Conservation (phyloP, 2,329 filamentous ascomycete genomes). For the Ascochyta koolunga region DNA sequence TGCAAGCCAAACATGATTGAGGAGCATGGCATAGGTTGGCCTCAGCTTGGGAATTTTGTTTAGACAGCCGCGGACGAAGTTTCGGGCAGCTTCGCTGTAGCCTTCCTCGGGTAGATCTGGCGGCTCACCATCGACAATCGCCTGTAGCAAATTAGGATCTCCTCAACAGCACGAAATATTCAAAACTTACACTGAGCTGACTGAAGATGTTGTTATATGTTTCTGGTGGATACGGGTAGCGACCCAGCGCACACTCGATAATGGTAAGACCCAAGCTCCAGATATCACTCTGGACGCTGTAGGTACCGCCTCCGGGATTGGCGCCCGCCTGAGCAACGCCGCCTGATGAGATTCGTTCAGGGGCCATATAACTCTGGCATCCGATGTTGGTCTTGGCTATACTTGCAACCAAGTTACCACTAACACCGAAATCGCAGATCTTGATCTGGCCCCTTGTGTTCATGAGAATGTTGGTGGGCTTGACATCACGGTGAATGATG, state of each 20-base stretch:
- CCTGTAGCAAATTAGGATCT: slow-evolving; percentile 59
- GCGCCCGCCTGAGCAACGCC: slow-evolving; percentile 74
- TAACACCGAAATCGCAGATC: slow-evolving; percentile 98
- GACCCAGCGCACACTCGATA: slow-evolving; percentile 92
- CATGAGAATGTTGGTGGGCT: slow-evolving; percentile 96
- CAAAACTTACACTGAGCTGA: slow-evolving; percentile 80
- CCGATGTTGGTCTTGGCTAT: slow-evolving; percentile 99
- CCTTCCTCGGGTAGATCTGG: slow-evolving; percentile 80
- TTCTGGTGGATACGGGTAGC: slow-evolving; percentile 95
- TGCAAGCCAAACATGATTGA: slow-evolving; percentile 88
- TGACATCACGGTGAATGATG: slow-evolving; percentile 98
- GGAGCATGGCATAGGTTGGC: slow-evolving; percentile 90
- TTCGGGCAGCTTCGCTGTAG: slow-evolving; percentile 79
- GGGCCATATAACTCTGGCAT: slow-evolving; percentile 99
- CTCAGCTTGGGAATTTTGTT: slow-evolving; percentile 91
- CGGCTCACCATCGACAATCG: slow-evolving; percentile 96
- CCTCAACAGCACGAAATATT: background rate
- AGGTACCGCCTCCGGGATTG: slow-evolving; percentile 77
- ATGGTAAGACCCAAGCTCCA: slow-evolving; percentile 95
- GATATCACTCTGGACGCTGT: slow-evolving; percentile 97
- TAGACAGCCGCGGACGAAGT: slow-evolving; percentile 87
- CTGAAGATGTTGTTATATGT: slow-evolving; percentile 99
- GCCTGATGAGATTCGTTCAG: slow-evolving; percentile 90
- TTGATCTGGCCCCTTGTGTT: slow-evolving; percentile 92
- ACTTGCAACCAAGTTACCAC: slow-evolving; percentile 93